Percentiles rank a stretch among this genome's conserved stretches.
Evolutionary conservation across 257 asterid genomes (phyloP).

Genomic region (Rehmannia glutinosa): DNA sequence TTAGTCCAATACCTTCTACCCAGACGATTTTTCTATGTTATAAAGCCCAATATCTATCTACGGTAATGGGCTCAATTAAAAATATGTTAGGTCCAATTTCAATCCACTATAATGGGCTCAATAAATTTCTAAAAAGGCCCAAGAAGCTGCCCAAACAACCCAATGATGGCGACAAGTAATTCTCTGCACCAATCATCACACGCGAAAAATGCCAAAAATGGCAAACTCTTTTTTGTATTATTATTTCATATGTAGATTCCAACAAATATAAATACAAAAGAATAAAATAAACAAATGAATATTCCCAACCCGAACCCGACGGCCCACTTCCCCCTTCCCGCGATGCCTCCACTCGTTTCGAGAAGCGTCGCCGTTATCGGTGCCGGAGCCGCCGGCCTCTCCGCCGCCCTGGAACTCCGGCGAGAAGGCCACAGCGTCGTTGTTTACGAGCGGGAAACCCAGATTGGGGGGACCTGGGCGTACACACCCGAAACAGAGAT

Average conservation of each 20-base stretch:
- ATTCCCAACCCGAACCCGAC: conserved; percentile 26
- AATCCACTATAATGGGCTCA: too few relatives aligned
- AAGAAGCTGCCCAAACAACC: too few relatives aligned
- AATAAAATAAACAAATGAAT: conserved; percentile 18
- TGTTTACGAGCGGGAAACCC: conserved; percentile 63
- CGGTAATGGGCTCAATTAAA: too few relatives aligned
- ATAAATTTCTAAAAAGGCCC: too few relatives aligned
- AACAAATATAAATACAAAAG: neutral
- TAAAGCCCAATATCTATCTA: too few relatives aligned
- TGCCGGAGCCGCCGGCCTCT: conserved; percentile 93
- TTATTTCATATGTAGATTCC: too few relatives aligned
- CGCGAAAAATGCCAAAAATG: conserved; percentile 2
- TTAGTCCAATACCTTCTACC: too few relatives aligned
- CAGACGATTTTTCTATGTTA: too few relatives aligned
- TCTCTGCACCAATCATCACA: neutral
- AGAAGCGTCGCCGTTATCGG: conserved; percentile 87
- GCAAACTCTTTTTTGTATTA: too few relatives aligned
- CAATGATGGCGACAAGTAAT: neutral
- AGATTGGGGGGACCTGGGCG: conserved; percentile 83
- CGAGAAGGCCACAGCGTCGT: conserved; percentile 82
- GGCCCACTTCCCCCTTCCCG: conserved; percentile 11
- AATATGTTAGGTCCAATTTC: too few relatives aligned
- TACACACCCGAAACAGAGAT: conserved; percentile 63
- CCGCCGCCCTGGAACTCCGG: conserved; percentile 75
- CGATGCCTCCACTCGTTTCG: conserved; percentile 31